A percentile compares a stretch with the other conserved stretches of the same genome.
These are phyloP conservation scores for Penicillium antarcticum DNA, from an alignment of 495 filamentous ascomycete genomes.

Conservation along the genomic window DNA sequence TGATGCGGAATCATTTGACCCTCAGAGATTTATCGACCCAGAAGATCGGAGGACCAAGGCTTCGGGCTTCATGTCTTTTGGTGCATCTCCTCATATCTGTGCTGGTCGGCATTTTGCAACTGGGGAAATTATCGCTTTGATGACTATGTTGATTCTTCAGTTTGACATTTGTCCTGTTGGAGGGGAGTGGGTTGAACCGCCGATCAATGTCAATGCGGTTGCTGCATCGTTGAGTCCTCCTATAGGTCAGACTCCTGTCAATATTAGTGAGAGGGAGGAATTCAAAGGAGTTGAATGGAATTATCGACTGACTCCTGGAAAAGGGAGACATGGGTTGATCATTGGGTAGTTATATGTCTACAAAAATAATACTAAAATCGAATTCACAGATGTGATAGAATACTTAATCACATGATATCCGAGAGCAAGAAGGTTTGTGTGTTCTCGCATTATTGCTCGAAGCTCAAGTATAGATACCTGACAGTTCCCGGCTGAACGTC, in stretches of 20 bases:
- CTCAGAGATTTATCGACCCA: conserved; percentile 26
- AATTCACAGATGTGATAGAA: too few relatives aligned
- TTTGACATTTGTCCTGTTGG: conserved; percentile 33
- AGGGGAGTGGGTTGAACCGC: conserved; percentile 19
- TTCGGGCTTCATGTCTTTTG: conserved; percentile 38
- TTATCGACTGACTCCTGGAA: conserved; percentile 19
- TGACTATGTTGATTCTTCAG: conserved; percentile 35
- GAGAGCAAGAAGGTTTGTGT: too few relatives aligned
- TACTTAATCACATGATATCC: not conserved
- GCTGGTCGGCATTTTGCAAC: conserved; percentile 48
- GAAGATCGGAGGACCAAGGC: conserved; percentile 6
- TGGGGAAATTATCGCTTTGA: conserved; percentile 36
- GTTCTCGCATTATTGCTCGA: too few relatives aligned
- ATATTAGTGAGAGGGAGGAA: conserved; percentile 10
- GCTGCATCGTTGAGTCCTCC: conserved; percentile 15
- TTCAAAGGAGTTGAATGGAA: conserved; percentile 24
- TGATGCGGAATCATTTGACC: conserved; percentile 23
- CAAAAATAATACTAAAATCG: too few relatives aligned
- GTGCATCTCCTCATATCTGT: conserved; percentile 40
- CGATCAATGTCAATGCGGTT: conserved; percentile 12
- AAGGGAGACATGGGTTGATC: conserved; percentile 20
- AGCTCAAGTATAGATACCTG: too few relatives aligned
- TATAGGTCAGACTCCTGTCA: conserved; percentile 15
- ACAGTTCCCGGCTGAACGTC: too few relatives aligned
- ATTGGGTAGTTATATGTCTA: conserved; percentile 9